These are phyloP conservation scores for Xylaria intraflava DNA, from an alignment of 495 filamentous ascomycete genomes.

Conservation along the genomic window DNA sequence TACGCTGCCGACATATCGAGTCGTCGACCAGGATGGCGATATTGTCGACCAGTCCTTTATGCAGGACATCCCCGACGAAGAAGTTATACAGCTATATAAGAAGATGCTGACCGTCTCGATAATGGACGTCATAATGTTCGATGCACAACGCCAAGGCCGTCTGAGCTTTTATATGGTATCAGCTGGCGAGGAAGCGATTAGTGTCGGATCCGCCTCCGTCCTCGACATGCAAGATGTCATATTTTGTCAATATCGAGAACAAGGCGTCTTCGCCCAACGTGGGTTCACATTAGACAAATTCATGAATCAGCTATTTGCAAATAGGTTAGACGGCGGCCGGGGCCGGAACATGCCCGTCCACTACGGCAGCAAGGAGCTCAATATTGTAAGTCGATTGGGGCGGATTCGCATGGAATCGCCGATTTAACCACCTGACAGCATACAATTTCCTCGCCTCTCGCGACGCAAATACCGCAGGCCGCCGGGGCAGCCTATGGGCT, in stretches of 20 bases:
- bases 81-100: conserved; percentile 57
- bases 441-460: conserved; percentile 87
- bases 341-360: conserved; percentile 98
- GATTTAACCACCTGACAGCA: conserved; percentile 47
- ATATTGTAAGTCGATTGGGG: conserved; percentile 55
- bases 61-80: conserved; percentile 60
- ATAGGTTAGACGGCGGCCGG: conserved; percentile 67
- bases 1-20: conserved; percentile 79
- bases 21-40: conserved; percentile 74
- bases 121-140: conserved; percentile 93
- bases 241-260: conserved; percentile 92
- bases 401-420: neutral
- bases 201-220: conserved; percentile 78
- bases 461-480: conserved; percentile 94
- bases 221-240: conserved; percentile 78
- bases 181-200: conserved; percentile 91
- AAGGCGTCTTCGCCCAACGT: conserved; percentile 82
- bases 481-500: conserved; percentile 90
- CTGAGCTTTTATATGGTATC: conserved; percentile 98
- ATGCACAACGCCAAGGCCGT: conserved; percentile 72
- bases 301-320: conserved; percentile 94
- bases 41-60: conserved; percentile 63
- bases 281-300: conserved; percentile 83
- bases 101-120: conserved; percentile 70
- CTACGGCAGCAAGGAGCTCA: conserved; percentile 76